Percentiles rank a stretch among this genome's conserved stretches.
Evolutionary conservation across 768 basidiomycete species (phyloP).

Genomic region (Mycena amicta): DNA sequence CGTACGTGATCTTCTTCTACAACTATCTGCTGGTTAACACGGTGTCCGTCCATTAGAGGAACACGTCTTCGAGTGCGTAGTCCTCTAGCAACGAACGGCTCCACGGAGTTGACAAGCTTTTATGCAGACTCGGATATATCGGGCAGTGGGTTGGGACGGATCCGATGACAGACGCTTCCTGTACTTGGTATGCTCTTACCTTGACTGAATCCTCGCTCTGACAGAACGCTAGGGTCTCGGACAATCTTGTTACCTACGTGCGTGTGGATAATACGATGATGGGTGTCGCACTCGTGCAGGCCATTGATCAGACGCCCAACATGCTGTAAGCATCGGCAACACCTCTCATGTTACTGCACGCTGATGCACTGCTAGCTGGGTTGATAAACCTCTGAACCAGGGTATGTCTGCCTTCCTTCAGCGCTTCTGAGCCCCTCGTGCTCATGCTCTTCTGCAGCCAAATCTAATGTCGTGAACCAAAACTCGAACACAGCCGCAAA

Average conservation of each 20-base stretch:
- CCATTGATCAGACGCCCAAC: slow-evolving; percentile 3
- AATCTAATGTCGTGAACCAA: slow-evolving; percentile 19
- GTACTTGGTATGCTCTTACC: slow-evolving; percentile 6
- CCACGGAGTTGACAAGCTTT: not conserved
- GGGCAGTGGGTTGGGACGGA: not conserved
- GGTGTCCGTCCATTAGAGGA: slow-evolving; percentile 5
- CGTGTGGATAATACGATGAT: slow-evolving; percentile 1
- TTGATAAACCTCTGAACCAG: slow-evolving; percentile 16
- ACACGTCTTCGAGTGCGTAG: slow-evolving; percentile 16
- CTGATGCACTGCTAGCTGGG: slow-evolving; percentile 1
- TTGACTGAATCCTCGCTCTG: not conserved
- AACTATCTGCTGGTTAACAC: not conserved
- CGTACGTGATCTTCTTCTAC: not conserved
- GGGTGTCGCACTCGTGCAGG: slow-evolving; percentile 4
- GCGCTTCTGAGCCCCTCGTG: not conserved
- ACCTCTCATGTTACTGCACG: not conserved
- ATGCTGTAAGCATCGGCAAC: not conserved
- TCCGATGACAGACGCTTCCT: not conserved
- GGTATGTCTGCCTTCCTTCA: not conserved
- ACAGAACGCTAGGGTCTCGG: not conserved
- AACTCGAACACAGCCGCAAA: not conserved
- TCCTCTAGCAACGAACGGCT: not conserved
- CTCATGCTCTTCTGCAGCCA: not conserved
- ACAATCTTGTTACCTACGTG: slow-evolving; percentile 2
- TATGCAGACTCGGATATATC: slow-evolving; percentile 12